phyloP scores from a whole-genome alignment of 176 grass and related monocot genomes.

The Oryza meridionalis region DNA sequence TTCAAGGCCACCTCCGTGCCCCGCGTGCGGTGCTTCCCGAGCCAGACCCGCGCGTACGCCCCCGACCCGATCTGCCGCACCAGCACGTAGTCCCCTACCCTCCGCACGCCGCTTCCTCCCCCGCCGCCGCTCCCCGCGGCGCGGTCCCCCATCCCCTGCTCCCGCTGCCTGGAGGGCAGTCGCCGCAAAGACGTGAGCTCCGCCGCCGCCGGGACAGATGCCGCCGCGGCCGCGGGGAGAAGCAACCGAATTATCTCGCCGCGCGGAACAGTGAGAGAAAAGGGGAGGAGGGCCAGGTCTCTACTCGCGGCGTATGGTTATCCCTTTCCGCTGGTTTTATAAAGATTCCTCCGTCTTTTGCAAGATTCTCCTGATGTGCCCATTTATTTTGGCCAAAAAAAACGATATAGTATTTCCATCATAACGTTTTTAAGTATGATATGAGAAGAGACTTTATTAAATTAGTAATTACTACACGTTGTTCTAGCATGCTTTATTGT shows the following conservation, averaged over 20 bases:
- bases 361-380: constrained; percentile 49
- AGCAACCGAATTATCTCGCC: constrained; percentile 55
- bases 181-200: background rate
- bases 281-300: constrained; percentile 14
- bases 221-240: constrained; percentile 50
- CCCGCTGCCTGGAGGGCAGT: constrained; percentile 4
- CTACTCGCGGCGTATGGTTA: constrained; percentile 44
- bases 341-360: constrained; percentile 52
- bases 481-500: background rate
- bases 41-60: constrained; percentile 90
- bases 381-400: constrained; percentile 36
- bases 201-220: constrained; percentile 9
- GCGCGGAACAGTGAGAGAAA: constrained; percentile 26
- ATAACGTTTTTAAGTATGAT: background rate
- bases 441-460: background rate
- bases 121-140: constrained; percentile 1
- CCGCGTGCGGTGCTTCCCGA: constrained; percentile 51
- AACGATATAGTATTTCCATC: background rate
- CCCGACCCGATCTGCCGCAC: constrained; percentile 71
- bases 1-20: constrained; percentile 84
- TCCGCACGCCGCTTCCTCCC: constrained; percentile 6
- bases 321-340: constrained; percentile 44
- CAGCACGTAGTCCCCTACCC: constrained; percentile 83
- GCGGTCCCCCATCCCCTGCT: constrained; percentile 43
- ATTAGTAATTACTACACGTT: background rate